phyloP scores from a whole-genome alignment of 1,284 basidiomycete genomes.

The Ganoderma meredithae region DNA sequence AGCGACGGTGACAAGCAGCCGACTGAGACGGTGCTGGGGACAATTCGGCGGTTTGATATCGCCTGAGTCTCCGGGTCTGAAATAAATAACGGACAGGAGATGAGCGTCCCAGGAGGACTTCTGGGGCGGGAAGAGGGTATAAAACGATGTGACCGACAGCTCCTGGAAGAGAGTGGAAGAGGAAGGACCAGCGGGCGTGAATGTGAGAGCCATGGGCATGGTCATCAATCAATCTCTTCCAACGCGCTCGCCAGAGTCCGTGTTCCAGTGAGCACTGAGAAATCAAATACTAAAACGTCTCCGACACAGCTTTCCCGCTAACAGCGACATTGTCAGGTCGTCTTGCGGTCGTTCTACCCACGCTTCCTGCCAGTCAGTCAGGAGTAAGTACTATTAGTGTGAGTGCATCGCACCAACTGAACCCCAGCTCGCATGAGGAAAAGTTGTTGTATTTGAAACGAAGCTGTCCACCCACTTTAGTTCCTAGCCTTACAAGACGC shows the following conservation, averaged over 20 bases:
- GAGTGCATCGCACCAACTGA: no score
- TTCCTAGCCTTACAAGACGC: no score
- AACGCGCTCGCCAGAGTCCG: background rate
- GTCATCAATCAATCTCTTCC: conserved; percentile 1
- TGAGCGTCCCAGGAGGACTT: background rate
- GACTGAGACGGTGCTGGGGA: background rate
- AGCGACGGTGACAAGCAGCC: background rate
- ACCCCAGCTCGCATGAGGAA: no score
- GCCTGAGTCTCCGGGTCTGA: background rate
- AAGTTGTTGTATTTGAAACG: no score
- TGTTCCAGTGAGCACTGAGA: background rate
- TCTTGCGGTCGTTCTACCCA: background rate
- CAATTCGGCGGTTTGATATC: background rate
- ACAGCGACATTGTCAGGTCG: background rate
- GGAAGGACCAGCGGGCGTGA: background rate
- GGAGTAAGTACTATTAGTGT: no score
- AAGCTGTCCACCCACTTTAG: no score
- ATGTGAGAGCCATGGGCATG: background rate
- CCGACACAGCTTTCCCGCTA: background rate
- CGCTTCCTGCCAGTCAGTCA: no score
- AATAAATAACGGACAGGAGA: background rate
- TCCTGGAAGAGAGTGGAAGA: background rate
- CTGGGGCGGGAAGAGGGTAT: background rate
- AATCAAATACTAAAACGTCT: background rate
- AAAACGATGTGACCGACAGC: background rate